A percentile compares a stretch with the other conserved stretches of the same genome.
Evolutionary conservation across 495 filamentous ascomycete genomes (phyloP).

Genomic region (Talaromyces borbonicus): DNA sequence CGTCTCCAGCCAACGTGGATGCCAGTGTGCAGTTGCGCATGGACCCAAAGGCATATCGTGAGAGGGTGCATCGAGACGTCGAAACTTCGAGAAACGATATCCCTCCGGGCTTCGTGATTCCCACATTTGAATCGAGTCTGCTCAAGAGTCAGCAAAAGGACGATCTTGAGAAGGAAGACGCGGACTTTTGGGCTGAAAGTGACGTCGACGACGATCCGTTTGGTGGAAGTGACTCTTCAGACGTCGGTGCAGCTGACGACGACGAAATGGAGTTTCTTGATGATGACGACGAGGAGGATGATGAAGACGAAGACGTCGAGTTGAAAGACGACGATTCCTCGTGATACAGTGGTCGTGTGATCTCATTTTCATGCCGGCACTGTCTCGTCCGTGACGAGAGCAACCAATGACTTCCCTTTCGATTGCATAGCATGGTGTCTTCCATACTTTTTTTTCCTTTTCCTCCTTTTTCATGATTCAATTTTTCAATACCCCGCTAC

Average conservation of each 20-base stretch:
- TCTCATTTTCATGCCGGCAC: not conserved
- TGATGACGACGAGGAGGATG: slow-evolving; percentile 25
- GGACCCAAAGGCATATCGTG: slow-evolving; percentile 54
- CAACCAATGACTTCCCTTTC: too few species aligned
- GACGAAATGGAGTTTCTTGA: slow-evolving; percentile 49
- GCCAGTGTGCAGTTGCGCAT: slow-evolving; percentile 79
- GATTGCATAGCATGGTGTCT: slow-evolving; percentile 1
- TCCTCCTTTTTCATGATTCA: not conserved
- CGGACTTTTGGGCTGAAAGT: slow-evolving; percentile 74
- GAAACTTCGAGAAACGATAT: slow-evolving; percentile 67
- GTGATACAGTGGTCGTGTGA: not conserved
- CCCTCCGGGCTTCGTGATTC: slow-evolving; percentile 77
- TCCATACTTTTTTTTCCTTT: not conserved
- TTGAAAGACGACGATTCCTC: not conserved
- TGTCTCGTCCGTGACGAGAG: too few species aligned
- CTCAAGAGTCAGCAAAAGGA: slow-evolving; percentile 52
- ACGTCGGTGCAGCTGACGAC: slow-evolving; percentile 41
- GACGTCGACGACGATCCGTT: slow-evolving; percentile 71
- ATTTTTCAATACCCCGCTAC: not conserved
- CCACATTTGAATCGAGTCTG: slow-evolving; percentile 53
- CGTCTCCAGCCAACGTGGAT: slow-evolving; percentile 90
- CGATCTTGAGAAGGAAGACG: slow-evolving; percentile 45
- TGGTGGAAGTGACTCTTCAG: slow-evolving; percentile 56
- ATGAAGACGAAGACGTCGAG: not conserved
- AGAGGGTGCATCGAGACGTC: slow-evolving; percentile 56